A percentile compares a stretch with the other conserved stretches of the same genome.
These are phyloP conservation scores for Penicillium roqueforti DNA, from an alignment of 495 filamentous ascomycete species.

Conservation along the genomic window DNA sequence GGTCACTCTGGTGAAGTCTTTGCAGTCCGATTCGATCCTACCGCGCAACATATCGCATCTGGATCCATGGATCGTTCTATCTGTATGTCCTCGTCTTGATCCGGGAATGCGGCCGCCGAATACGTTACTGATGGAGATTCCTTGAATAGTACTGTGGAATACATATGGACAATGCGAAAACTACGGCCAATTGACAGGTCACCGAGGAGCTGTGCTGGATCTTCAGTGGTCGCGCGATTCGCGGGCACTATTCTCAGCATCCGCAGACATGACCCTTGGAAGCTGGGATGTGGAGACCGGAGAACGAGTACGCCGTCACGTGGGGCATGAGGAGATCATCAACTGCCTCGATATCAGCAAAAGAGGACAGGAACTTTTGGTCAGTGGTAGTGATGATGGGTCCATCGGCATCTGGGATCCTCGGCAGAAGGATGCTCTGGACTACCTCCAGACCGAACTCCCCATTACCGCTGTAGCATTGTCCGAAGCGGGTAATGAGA, in stretches of 20 bases:
- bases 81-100: constrained; percentile 48
- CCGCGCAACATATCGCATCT: constrained; percentile 83
- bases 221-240: constrained; percentile 96
- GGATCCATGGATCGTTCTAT: constrained; percentile 94
- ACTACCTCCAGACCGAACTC: constrained; percentile 86
- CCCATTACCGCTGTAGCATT: constrained; percentile 89
- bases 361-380: constrained; percentile 81
- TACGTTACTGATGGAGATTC: constrained; percentile 2
- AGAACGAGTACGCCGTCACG: constrained; percentile 79
- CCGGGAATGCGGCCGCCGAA: not conserved
- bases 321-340: constrained; percentile 91
- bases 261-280: constrained; percentile 84
- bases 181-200: constrained; percentile 80
- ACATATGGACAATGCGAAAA: constrained; percentile 91
- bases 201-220: constrained; percentile 86
- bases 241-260: constrained; percentile 84
- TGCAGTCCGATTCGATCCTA: constrained; percentile 82
- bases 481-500: constrained; percentile 89
- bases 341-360: constrained; percentile 84
- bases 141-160: constrained; percentile 75
- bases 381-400: constrained; percentile 89
- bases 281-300: constrained; percentile 94
- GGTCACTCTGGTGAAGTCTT: constrained; percentile 81
- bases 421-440: constrained; percentile 79
- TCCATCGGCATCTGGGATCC: constrained; percentile 97